A percentile compares a stretch with the other conserved stretches of the same genome.
phyloP scores from a whole-genome alignment of 139 green algal genomes.

The Coccomyxa sp. region DNA sequence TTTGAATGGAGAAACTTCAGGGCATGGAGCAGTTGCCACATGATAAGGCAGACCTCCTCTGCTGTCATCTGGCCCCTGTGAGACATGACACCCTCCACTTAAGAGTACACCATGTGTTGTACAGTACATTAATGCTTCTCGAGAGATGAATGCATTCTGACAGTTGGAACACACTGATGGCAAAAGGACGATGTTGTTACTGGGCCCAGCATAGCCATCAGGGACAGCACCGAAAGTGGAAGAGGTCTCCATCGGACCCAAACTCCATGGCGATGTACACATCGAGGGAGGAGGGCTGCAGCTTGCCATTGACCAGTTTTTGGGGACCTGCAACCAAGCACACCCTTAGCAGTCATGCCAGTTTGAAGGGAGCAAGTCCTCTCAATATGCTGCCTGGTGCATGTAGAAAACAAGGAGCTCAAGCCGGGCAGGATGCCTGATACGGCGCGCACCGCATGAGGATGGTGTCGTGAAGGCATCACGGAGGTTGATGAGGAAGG shows the following conservation, averaged over 20 bases:
- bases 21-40: conserved; percentile 65
- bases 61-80: conserved; percentile 40
- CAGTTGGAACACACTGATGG: neutral
- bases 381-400: neutral
- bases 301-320: conserved; percentile 49
- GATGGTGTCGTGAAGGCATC: conserved; percentile 72
- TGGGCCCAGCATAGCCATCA: neutral
- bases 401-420: neutral
- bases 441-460: conserved; percentile 21
- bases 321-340: conserved; percentile 34
- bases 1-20: conserved; percentile 74
- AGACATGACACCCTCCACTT: neutral
- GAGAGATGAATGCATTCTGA: too few species aligned
- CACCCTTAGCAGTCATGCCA: neutral
- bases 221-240: conserved; percentile 25
- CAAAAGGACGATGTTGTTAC: neutral
- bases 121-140: too few species aligned
- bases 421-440: neutral
- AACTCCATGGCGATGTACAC: conserved; percentile 84
- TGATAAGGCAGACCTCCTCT: conserved; percentile 54
- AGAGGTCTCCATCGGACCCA: conserved; percentile 60
- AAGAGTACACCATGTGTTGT: neutral
- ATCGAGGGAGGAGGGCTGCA: conserved; percentile 69
- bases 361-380: neutral
- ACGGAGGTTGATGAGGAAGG: conserved; percentile 72